These are phyloP conservation scores for Cladosporium sp. DNA, from an alignment of 2,329 filamentous ascomycete genomes.

Conservation along the genomic window DNA sequence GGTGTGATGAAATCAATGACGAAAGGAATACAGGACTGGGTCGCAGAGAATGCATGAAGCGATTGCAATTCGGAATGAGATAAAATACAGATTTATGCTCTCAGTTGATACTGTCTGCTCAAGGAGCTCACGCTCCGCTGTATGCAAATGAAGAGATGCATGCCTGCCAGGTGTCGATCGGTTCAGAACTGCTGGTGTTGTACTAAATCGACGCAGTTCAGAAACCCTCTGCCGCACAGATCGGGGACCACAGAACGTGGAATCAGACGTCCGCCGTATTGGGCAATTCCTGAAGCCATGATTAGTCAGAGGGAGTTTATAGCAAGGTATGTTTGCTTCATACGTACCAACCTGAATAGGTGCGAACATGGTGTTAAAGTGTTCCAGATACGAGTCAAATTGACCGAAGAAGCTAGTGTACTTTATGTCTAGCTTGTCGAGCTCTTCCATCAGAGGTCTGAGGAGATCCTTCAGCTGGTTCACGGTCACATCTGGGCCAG, in stretches of 20 bases:
- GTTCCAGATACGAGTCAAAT: constrained; percentile 36
- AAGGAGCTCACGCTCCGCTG: too few species aligned
- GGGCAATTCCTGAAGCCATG: constrained; percentile 1
- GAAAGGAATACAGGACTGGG: constrained; percentile 5
- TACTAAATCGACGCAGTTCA: not conserved
- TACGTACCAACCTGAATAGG: constrained; percentile 34
- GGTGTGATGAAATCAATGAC: constrained; percentile 36
- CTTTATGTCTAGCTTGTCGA: constrained; percentile 40
- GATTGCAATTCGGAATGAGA: too few species aligned
- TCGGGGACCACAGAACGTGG: constrained; percentile 35
- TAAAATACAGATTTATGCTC: too few species aligned
- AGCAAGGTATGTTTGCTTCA: not conserved
- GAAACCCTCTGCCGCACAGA: not conserved
- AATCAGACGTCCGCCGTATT: constrained; percentile 36
- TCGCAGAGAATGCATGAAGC: not conserved
- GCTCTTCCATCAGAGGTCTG: constrained; percentile 44
- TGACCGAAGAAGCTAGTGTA: constrained; percentile 35
- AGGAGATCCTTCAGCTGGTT: constrained; percentile 48
- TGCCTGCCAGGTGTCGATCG: too few species aligned
- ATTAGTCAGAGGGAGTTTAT: not conserved
- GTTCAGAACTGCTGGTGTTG: too few species aligned
- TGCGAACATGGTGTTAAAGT: constrained; percentile 37
- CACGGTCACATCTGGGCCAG: constrained; percentile 49
- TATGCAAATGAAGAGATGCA: too few species aligned
- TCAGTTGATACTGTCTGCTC: too few species aligned